A percentile compares a stretch with the other conserved stretches of the same genome.
These are phyloP conservation scores for Cladosporium sphaerospermum DNA, from an alignment of 2,329 filamentous ascomycete genomes.

Conservation along the genomic window DNA sequence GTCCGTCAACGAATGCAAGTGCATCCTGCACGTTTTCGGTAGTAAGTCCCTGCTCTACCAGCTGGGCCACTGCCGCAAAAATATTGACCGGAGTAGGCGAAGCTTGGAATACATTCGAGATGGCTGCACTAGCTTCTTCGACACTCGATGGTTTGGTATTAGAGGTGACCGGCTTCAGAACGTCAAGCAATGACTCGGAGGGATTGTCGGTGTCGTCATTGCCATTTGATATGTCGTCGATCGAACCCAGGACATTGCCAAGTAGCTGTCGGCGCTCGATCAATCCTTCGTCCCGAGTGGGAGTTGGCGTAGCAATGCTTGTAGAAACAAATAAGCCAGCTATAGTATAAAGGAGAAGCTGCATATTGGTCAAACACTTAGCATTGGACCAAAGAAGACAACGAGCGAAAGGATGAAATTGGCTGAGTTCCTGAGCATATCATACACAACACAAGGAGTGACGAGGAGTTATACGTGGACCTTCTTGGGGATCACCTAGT, in stretches of 20 bases:
- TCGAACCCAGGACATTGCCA: background rate
- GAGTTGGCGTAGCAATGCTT: background rate
- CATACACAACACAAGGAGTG: no score
- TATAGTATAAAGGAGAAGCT: no score
- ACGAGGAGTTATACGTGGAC: no score
- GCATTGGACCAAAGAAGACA: no score
- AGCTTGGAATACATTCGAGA: slow-evolving; percentile 15
- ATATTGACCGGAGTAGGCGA: slow-evolving; percentile 24
- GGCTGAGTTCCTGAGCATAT: no score
- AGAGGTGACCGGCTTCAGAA: slow-evolving; percentile 19
- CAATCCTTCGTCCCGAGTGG: background rate
- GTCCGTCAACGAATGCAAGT: slow-evolving; percentile 19
- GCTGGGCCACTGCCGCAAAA: slow-evolving; percentile 19
- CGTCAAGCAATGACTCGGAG: slow-evolving; percentile 8
- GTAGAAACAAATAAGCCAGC: background rate
- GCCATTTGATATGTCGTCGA: background rate
- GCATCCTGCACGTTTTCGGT: slow-evolving; percentile 19
- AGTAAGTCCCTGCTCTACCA: slow-evolving; percentile 26
- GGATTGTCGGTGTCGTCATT: slow-evolving; percentile 2
- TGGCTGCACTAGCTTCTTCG: slow-evolving; percentile 15
- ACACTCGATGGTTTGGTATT: slow-evolving; percentile 23
- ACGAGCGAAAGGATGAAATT: no score
- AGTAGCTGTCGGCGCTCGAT: slow-evolving; percentile 1
- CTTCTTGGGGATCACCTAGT: no score
- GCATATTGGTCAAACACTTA: no score